Evolutionary conservation across 495 filamentous ascomycete species (phyloP), one percentile per base, ranked within the genome.

Genomic region (Hyaloscypha bicolor): DNA sequence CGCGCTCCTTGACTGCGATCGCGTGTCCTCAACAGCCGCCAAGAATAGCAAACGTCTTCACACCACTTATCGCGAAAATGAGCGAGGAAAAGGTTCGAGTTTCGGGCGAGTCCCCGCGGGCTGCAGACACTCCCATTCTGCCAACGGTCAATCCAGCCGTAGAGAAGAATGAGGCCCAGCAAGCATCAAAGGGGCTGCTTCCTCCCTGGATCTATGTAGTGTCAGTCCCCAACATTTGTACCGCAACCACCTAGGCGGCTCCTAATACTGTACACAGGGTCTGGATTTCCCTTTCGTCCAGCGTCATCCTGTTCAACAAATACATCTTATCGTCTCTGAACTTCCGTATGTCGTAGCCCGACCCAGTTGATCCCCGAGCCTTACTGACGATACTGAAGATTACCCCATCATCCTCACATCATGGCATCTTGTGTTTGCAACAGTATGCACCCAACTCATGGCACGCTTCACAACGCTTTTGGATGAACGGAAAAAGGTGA

Each of bases 241-340:
- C 32, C 33, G 19, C 32, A 42, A 31, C 6, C 32, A 60, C 31
- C 14, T 14, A 30, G 21, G 33, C 52, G 55, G 31, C 30, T 30
- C 35, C 61, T 65, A 64, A 56, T 51, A 31, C 25, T 39, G 9
- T 14, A 4, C 22, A 4, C 59, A 98, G 94, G 70, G 79, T 86
- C 75, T 99, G 95, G 95, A 98, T 99, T 70, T 77, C 87, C 63
- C 80, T 97, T 73, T 97, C 93, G 76, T 97, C 94, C 37, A 91
- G 87, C 69, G 93, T 97, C 69, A 99, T 99, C 73, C 81, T 98
- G 53, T 99, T 97, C 90, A 98, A 99, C 89, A 99, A 99, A 87
- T 94, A 91, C 87, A 93, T 99, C 70, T 86, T 98, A 62, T 88
- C 91, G 73, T 91, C 87, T 32, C 85, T 87, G 70, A 81, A 90